A percentile compares a stretch with the other conserved stretches of the same genome.
Evolutionary conservation across 2,329 filamentous ascomycete genomes (phyloP).

Genomic region (Westerdykella sp.): DNA sequence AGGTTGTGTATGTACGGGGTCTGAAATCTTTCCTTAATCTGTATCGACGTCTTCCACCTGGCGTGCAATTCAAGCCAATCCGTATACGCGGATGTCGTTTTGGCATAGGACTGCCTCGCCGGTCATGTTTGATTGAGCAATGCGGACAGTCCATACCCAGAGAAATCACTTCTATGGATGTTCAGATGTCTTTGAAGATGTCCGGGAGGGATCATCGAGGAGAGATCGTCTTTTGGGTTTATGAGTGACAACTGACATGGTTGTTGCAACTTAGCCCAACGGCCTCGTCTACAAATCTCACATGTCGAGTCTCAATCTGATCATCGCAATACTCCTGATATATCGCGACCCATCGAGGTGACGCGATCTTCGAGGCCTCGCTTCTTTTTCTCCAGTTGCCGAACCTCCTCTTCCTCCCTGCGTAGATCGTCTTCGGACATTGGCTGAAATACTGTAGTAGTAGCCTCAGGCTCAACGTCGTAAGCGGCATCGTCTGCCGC

Average conservation of each 20-base stretch:
- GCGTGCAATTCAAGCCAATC: too few species aligned
- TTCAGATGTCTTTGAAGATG: too few species aligned
- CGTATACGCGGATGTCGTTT: too few species aligned
- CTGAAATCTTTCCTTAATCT: too few species aligned
- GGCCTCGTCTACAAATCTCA: too few species aligned
- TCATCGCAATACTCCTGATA: conserved; percentile 53
- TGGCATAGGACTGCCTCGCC: too few species aligned
- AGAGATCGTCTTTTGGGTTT: background rate
- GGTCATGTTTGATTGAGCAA: too few species aligned
- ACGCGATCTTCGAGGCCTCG: conserved; percentile 56
- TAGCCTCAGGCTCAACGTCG: conserved; percentile 31
- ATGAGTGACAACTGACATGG: background rate
- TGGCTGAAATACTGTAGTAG: conserved; percentile 33
- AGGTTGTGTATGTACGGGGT: too few species aligned
- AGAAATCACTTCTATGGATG: too few species aligned
- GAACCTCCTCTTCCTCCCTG: conserved; percentile 63
- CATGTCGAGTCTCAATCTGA: background rate
- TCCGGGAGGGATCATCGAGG: background rate
- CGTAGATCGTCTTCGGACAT: conserved; percentile 64
- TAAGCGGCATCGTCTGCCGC: conserved; percentile 51
- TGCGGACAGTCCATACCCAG: too few species aligned
- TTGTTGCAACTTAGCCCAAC: background rate
- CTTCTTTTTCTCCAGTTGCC: conserved; percentile 59
- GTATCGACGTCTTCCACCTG: too few species aligned
- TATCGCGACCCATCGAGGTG: conserved; percentile 61